These are phyloP conservation scores for Aegilops umbellulata DNA, from an alignment of 176 grass and related monocot species.

Conservation along the genomic window DNA sequence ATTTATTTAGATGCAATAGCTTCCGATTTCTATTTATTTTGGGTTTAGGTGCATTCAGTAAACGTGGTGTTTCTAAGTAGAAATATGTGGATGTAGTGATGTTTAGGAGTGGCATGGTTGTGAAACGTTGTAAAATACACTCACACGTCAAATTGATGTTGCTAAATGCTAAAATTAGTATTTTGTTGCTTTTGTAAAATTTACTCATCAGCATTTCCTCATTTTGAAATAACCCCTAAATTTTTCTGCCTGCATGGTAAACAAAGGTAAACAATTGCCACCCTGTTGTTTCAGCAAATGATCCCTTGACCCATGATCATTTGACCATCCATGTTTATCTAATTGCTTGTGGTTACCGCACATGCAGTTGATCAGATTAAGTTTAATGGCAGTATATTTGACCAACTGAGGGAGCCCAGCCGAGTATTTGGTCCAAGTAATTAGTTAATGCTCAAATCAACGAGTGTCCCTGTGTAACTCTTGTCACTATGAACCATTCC, in stretches of 20 bases:
- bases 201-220: background rate
- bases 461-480: background rate
- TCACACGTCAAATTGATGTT: background rate
- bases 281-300: background rate
- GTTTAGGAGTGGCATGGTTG: background rate
- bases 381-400: constrained; percentile 18
- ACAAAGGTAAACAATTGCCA: background rate
- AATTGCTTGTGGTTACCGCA: constrained; percentile 6
- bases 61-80: background rate
- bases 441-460: background rate
- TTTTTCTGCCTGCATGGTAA: background rate
- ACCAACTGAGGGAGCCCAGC: background rate
- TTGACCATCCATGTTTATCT: background rate
- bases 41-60: constrained; percentile 7
- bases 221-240: background rate
- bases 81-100: constrained; percentile 8
- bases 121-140: background rate
- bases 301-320: background rate
- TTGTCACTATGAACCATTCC: background rate
- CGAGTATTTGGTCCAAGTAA: background rate
- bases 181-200: background rate
- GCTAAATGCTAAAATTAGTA: constrained; percentile 1
- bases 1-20: background rate
- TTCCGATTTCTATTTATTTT: background rate
- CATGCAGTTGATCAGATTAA: background rate